Base-by-base conservation (phyloP, 257 asterid species). In the Plantago elongata region DNA sequence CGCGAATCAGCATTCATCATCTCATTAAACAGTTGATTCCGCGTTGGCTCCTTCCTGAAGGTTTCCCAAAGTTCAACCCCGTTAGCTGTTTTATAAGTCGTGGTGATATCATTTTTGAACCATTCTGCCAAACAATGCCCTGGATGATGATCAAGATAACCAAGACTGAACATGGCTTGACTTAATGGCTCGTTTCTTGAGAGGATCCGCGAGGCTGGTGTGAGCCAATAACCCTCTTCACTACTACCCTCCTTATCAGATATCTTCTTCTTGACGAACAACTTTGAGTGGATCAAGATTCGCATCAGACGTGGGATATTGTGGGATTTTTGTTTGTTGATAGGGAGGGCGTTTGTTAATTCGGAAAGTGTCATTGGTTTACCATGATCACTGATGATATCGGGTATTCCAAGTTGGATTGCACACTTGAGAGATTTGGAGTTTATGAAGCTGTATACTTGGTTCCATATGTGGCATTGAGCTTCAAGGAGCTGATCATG, bases 1-100 rank as follows among this genome's bases (percentile, higher is more conserved):
- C 29, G 45, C 15, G 77, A 12, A 52, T 66, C 71, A 15, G 64
- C 56, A 5, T 68, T 61, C 77, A 71, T 71, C 13, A 38, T 71
- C 48, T 71, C 72, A 9, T 71, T 67, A 29, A 75, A 67, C 9
- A 3, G 16, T 5, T 15, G 40, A 71, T 68, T 66, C 11, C 63
- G 30, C 49, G 9, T 0, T 1, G 13, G 9, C 49, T 67, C 52
- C 37, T 2, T 52, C 38, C 13, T 37, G 29, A 16, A 12, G 12
- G 45, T 9, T 7, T 3, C 1, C 45, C 54, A 3, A 60, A 51
- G 7, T 7, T 51, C 37, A 46, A 45, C 61, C 72, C 67, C 61
- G 16, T 51, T 22, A n/a, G 60, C n/a, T n/a, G 60, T 60, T 34
- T 13, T 48, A 22, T 37, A 68, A 4, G 72, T 11, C n/a, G 61